A percentile compares a stretch with the other conserved stretches of the same genome.
These are phyloP conservation scores for Colletotrichum tofieldiae DNA, from an alignment of 2,329 filamentous ascomycete species.

Conservation along the genomic window DNA sequence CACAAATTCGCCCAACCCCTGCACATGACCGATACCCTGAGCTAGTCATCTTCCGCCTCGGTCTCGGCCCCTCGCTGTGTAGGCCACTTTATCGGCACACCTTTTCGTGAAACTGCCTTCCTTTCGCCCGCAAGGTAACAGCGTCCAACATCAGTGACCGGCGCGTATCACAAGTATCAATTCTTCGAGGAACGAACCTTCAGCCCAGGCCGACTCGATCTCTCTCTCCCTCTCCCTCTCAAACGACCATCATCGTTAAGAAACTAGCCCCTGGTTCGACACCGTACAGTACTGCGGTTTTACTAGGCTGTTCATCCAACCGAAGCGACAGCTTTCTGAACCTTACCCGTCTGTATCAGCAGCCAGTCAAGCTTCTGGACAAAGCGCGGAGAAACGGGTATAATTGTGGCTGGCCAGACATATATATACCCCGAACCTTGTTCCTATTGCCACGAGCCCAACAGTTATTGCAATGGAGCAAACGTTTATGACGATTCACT, in stretches of 20 bases:
- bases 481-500: slow-evolving; percentile 91
- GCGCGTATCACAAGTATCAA: slow-evolving; percentile 1
- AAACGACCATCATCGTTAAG: slow-evolving; percentile 4
- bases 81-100: slow-evolving; percentile 8
- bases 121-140: slow-evolving; percentile 25
- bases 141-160: neutral
- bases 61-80: neutral
- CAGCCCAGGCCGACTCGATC: slow-evolving; percentile 1
- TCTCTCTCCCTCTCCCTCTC: neutral
- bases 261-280: neutral
- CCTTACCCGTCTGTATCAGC: neutral
- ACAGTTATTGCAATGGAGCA: slow-evolving; percentile 75
- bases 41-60: neutral
- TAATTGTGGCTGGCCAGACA: slow-evolving; percentile 19
- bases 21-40: slow-evolving; percentile 10
- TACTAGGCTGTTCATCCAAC: neutral
- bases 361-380: neutral
- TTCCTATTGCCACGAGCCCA: slow-evolving; percentile 15
- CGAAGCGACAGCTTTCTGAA: neutral
- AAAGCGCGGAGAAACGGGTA: neutral
- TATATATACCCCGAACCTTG: slow-evolving; percentile 29
- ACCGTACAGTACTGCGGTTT: neutral
- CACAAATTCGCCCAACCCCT: neutral
- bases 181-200: neutral
- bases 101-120: slow-evolving; percentile 9